Conservation (phyloP, 2,329 filamentous ascomycete species). For the Penicillium thymicola region DNA sequence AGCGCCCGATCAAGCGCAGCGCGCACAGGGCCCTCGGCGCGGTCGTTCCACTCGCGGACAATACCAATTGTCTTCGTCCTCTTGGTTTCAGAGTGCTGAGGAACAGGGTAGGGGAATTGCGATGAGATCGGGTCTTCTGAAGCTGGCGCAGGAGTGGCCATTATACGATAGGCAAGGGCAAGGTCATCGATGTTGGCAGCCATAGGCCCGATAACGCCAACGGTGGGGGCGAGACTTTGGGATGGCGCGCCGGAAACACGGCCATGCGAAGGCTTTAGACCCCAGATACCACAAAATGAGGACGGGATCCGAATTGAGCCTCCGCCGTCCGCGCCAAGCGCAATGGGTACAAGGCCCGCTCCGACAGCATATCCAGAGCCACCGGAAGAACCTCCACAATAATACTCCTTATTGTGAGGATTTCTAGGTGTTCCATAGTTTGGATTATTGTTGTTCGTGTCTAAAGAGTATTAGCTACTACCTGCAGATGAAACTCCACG, state of each 20-base stretch:
- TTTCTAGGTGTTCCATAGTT: constrained; percentile 72
- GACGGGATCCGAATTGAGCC: constrained; percentile 72
- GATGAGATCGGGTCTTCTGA: constrained; percentile 55
- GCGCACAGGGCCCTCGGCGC: constrained; percentile 62
- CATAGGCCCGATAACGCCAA: constrained; percentile 70
- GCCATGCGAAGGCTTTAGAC: constrained; percentile 74
- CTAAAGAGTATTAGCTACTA: constrained; percentile 32
- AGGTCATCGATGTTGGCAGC: constrained; percentile 74
- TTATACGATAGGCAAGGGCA: constrained; percentile 75
- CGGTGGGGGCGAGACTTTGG: constrained; percentile 57
- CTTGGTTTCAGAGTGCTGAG: constrained; percentile 29
- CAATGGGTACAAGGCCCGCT: constrained; percentile 68
- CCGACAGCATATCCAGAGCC: constrained; percentile 69
- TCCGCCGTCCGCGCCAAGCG: constrained; percentile 71
- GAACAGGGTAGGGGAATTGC: constrained; percentile 57
- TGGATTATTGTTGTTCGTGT: constrained; percentile 81
- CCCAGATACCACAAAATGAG: constrained; percentile 75
- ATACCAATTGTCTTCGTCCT: constrained; percentile 66
- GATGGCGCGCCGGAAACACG: constrained; percentile 62
- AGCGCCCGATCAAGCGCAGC: constrained; percentile 61
- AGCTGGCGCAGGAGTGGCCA: constrained; percentile 66
- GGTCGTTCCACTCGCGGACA: constrained; percentile 65
- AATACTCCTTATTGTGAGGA: constrained; percentile 72
- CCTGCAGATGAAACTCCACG: not conserved
- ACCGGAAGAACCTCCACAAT: constrained; percentile 76